phyloP scores from a whole-genome alignment of 805 yeast species.

The Myxozyma udenii region DNA sequence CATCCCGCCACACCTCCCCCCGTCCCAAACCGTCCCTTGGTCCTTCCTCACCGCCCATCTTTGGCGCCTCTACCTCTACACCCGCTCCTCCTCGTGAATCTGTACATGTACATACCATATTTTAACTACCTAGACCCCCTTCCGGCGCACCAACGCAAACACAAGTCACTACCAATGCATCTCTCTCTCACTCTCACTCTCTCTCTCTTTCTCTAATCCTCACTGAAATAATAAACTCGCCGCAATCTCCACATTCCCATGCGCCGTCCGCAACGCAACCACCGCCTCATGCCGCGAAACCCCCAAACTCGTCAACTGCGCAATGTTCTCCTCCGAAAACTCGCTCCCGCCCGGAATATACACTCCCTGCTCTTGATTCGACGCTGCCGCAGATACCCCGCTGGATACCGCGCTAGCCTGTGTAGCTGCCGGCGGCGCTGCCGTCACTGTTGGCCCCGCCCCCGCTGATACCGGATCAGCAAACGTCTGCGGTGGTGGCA shows the following conservation, averaged over 20 bases:
- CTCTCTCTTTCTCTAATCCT: no score
- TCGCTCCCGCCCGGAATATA: conserved; percentile 1
- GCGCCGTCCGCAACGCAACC: conserved; percentile 59
- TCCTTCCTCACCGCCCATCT: no score
- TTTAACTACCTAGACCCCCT: no score
- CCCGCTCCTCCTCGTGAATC: no score
- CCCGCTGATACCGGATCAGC: not conserved
- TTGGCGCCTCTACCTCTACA: no score
- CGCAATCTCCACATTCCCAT: conserved; percentile 81
- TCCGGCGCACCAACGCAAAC: no score
- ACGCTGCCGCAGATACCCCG: not conserved
- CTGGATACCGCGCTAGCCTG: not conserved
- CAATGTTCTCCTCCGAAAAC: conserved; percentile 42
- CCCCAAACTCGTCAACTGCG: conserved; percentile 63
- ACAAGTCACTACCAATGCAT: no score
- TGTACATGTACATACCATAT: no score
- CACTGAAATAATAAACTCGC: conserved; percentile 53
- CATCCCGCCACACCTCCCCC: no score
- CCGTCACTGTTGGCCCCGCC: conserved; percentile 1
- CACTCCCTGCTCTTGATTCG: not conserved
- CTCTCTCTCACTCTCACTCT: no score
- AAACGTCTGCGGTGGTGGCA: not conserved
- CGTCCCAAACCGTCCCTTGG: no score
- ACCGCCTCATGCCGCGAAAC: conserved; percentile 63
- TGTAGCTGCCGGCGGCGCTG: not conserved